These are phyloP conservation scores for Rhodotorula sp. DNA, from an alignment of 1,284 basidiomycete species.

Conservation along the genomic window DNA sequence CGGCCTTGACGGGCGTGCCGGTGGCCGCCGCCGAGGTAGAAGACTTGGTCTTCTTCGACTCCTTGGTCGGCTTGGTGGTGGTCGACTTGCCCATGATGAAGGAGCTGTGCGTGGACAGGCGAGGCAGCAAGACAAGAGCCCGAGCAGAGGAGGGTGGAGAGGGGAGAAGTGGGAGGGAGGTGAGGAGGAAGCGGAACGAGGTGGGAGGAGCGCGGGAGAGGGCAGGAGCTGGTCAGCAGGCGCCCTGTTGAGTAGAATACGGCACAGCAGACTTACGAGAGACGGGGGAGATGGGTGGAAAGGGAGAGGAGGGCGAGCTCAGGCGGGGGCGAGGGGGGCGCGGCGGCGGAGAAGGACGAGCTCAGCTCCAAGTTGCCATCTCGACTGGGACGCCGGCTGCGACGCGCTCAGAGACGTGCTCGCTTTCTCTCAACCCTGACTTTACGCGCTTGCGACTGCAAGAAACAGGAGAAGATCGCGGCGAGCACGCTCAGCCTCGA, in stretches of 20 bases:
- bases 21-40: constrained; percentile 24
- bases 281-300: neutral
- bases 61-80: constrained; percentile 37
- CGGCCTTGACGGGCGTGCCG: constrained; percentile 48
- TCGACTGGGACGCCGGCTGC: neutral
- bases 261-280: neutral
- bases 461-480: neutral
- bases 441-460: neutral
- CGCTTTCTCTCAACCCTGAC: neutral
- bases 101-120: neutral
- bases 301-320: neutral
- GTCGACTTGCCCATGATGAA: constrained; percentile 38
- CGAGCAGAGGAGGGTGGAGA: neutral
- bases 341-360: neutral
- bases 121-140: neutral
- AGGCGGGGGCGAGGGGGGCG: neutral
- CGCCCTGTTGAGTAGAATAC: neutral
- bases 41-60: constrained; percentile 40
- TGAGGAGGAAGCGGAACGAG: neutral
- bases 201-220: neutral
- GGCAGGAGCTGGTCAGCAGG: neutral
- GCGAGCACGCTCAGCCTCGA: constrained; percentile 16
- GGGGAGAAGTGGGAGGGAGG: neutral
- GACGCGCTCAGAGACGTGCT: neutral
- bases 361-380: neutral